Conservation (phyloP, 2,329 filamentous ascomycete species). For the Cordyceps fumosorosea region DNA sequence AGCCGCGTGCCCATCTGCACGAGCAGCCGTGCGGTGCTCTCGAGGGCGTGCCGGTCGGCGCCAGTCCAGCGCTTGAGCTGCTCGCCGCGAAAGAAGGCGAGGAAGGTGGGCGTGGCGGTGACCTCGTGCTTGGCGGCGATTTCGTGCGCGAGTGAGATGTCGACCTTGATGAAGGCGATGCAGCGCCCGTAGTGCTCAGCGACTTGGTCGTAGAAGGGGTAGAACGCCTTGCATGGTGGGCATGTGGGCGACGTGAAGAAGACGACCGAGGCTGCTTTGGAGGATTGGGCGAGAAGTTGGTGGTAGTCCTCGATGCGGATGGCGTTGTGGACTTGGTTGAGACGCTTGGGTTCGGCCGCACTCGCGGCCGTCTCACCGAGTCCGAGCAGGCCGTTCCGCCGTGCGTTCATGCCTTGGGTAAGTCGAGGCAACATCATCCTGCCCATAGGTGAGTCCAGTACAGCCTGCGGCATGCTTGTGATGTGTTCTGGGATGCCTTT, state of each 20-base stretch:
- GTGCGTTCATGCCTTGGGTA: conserved; percentile 44
- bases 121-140: conserved; percentile 61
- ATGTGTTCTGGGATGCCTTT: conserved; percentile 86
- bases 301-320: conserved; percentile 35
- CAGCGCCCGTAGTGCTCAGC: conserved; percentile 65
- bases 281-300: conserved; percentile 46
- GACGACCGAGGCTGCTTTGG: conserved; percentile 65
- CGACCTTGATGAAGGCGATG: conserved; percentile 73
- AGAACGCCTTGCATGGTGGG: conserved; percentile 74
- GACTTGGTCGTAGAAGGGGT: conserved; percentile 74
- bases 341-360: conserved; percentile 19
- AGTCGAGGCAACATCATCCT: conserved; percentile 76
- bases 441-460: conserved; percentile 80
- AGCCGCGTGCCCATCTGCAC: conserved; percentile 67
- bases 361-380: conserved; percentile 33
- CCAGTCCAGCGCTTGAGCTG: conserved; percentile 77
- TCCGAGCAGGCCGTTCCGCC: conserved; percentile 45
- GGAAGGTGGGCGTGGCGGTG: conserved; percentile 78
- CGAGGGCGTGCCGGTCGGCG: conserved; percentile 61
- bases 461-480: conserved; percentile 72
- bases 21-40: conserved; percentile 65
- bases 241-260: conserved; percentile 93
- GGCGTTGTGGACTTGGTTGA: conserved; percentile 49
- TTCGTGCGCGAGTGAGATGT: conserved; percentile 61
- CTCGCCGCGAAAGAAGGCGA: conserved; percentile 71